phyloP scores from a whole-genome alignment of 2,329 filamentous ascomycete species.

The Botryosphaeria agaves region DNA sequence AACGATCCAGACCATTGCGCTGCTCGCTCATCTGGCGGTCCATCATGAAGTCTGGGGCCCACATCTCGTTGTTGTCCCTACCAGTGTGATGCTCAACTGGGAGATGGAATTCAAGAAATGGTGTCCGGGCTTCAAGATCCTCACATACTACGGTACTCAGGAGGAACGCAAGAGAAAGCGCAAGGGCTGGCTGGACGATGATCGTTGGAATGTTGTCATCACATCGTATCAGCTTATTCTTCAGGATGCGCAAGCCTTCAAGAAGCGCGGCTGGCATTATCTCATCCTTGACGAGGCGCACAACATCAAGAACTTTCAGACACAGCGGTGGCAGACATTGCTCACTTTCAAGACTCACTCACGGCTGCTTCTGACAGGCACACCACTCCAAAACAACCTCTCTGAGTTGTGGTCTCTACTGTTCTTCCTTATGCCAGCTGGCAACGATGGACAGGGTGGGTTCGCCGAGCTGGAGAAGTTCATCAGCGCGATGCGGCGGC shows the following conservation, averaged over 20 bases:
- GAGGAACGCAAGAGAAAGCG: conserved; percentile 86
- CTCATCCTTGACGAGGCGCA: conserved; percentile 97
- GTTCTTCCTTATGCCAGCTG: conserved; percentile 90
- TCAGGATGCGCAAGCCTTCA: conserved; percentile 86
- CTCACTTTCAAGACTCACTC: conserved; percentile 85
- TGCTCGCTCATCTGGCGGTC: conserved; percentile 83
- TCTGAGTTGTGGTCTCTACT: conserved; percentile 93
- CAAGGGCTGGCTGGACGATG: conserved; percentile 82
- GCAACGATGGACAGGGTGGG: conserved; percentile 64
- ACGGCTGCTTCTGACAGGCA: conserved; percentile 77
- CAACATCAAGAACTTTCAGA: conserved; percentile 99
- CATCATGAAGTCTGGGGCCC: conserved; percentile 88
- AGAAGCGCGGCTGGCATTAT: conserved; percentile 87
- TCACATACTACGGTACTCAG: conserved; percentile 89
- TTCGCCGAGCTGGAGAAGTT: conserved; percentile 95
- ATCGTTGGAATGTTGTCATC: conserved; percentile 92
- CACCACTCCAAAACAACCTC: conserved; percentile 89
- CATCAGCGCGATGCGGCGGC: conserved; percentile 87
- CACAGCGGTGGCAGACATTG: conserved; percentile 88
- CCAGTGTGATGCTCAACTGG: conserved; percentile 98
- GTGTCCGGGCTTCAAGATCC: conserved; percentile 92
- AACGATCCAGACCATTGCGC: conserved; percentile 91
- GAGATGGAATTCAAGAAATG: conserved; percentile 99
- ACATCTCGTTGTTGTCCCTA: conserved; percentile 89
- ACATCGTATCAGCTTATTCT: conserved; percentile 95